Evolutionary conservation across 306 rosid species (phyloP).

Genomic region (Dryas alaskensis): DNA sequence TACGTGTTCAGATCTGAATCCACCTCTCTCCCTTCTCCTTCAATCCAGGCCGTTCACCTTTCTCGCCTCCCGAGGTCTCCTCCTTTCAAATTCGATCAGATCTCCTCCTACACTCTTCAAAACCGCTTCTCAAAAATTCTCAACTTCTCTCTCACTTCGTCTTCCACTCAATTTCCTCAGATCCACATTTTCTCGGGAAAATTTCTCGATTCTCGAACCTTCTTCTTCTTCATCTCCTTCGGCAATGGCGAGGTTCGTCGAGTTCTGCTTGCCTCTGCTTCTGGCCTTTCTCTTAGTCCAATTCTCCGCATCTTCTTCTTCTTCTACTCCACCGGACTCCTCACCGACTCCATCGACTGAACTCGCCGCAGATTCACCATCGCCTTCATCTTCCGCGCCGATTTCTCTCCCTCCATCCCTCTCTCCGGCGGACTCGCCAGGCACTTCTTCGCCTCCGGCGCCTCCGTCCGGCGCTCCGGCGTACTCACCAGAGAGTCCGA

Average conservation of each 20-base stretch:
- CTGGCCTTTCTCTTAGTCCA: constrained; percentile 27
- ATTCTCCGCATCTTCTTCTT: constrained; percentile 23
- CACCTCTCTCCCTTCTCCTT: constrained; percentile 2
- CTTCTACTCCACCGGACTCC: constrained; percentile 28
- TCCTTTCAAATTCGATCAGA: constrained; percentile 35
- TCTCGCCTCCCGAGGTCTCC: constrained; percentile 24
- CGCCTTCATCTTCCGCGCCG: constrained; percentile 15
- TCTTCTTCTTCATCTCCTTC: constrained; percentile 1
- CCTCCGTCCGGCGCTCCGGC: constrained; percentile 34
- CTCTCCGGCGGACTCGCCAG: constrained; percentile 29
- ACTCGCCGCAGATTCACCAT: constrained; percentile 16
- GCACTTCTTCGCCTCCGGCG: constrained; percentile 33
- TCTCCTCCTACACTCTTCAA: constrained; percentile 23
- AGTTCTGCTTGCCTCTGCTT: constrained; percentile 22
- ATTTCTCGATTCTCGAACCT: not conserved
- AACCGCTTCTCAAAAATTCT: constrained; percentile 3
- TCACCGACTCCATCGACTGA: constrained; percentile 38
- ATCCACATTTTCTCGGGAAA: constrained; percentile 36
- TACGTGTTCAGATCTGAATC: constrained; percentile 28
- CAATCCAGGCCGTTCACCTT: constrained; percentile 37
- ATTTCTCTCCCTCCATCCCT: constrained; percentile 8
- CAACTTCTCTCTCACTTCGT: constrained; percentile 5
- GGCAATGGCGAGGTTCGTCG: constrained; percentile 39
- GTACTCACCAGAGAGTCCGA: not conserved
- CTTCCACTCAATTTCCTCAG: constrained; percentile 19